Evolutionary conservation across 352 stramenopile species (phyloP).

Genomic region (Achlya hypogyna): DNA sequence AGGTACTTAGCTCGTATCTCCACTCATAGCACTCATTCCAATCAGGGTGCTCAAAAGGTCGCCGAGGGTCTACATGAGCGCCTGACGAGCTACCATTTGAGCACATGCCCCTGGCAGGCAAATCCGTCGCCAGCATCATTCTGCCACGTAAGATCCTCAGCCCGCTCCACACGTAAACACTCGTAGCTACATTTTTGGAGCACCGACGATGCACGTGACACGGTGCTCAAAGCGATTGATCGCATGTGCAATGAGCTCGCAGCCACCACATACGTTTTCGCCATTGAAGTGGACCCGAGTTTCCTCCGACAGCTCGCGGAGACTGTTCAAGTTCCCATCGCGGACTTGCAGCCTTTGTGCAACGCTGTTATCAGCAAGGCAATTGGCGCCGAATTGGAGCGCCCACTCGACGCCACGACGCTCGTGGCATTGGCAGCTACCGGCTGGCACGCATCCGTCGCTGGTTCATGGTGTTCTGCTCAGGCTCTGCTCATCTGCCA

Average conservation of each 20-base stretch:
- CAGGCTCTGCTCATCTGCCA: no score
- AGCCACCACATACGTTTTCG: not conserved
- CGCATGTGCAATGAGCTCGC: not conserved
- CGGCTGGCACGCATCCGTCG: no score
- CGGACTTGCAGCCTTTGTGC: not conserved
- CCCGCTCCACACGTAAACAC: not conserved
- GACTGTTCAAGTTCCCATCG: not conserved
- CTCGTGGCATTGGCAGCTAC: not conserved
- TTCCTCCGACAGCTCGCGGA: not conserved
- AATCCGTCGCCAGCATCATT: conserved; percentile 16
- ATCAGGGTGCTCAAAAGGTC: conserved; percentile 12
- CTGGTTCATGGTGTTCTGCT: no score
- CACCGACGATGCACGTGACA: not conserved
- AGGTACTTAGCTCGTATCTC: not conserved
- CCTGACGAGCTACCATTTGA: conserved; percentile 9
- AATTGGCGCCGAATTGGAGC: not conserved
- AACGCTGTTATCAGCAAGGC: not conserved
- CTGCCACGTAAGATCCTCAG: not conserved
- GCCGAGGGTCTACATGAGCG: conserved; percentile 1
- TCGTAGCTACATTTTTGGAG: conserved; percentile 15
- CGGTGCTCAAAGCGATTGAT: not conserved
- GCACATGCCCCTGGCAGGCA: conserved; percentile 13
- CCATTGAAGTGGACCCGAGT: not conserved
- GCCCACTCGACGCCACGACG: not conserved
- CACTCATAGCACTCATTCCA: not conserved